Percentiles rank a stretch among this genome's conserved stretches.
Conservation (phyloP, 257 asterid species). For the Forsythia suspensa region DNA sequence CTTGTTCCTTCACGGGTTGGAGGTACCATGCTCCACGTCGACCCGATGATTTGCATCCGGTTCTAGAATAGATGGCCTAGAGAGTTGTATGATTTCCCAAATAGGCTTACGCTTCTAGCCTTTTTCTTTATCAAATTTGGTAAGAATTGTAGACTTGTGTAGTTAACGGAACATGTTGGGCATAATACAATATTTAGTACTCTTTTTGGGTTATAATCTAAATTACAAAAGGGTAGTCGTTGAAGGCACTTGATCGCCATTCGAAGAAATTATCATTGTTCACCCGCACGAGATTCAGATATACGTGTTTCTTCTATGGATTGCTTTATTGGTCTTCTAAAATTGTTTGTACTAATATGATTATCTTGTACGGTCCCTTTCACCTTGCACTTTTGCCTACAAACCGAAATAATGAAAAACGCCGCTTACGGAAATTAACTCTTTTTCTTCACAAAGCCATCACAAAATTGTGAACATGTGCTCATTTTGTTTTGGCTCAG, state of each 20-base stretch:
- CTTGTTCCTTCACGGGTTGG: too few species aligned
- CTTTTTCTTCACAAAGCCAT: neutral
- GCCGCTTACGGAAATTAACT: too few species aligned
- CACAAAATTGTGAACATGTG: neutral
- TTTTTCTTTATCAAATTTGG: neutral
- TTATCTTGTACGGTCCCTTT: too few species aligned
- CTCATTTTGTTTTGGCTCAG: conserved; percentile 4
- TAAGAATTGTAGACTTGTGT: too few species aligned
- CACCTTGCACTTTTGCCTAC: too few species aligned
- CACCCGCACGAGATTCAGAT: neutral
- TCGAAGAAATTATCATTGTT: neutral
- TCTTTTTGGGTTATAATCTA: neutral
- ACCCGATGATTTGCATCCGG: too few species aligned
- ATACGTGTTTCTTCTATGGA: neutral
- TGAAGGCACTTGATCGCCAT: neutral
- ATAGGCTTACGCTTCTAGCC: neutral
- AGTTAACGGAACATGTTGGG: neutral
- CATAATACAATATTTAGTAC: neutral
- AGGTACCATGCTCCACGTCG: too few species aligned
- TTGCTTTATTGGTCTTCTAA: neutral
- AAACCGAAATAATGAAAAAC: neutral
- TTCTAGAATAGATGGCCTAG: too few species aligned
- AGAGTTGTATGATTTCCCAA: too few species aligned
- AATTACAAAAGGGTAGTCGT: neutral
- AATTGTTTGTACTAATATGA: neutral